Evolutionary conservation across 2,329 filamentous ascomycete genomes (phyloP).

Genomic region (Penicillium sp.): DNA sequence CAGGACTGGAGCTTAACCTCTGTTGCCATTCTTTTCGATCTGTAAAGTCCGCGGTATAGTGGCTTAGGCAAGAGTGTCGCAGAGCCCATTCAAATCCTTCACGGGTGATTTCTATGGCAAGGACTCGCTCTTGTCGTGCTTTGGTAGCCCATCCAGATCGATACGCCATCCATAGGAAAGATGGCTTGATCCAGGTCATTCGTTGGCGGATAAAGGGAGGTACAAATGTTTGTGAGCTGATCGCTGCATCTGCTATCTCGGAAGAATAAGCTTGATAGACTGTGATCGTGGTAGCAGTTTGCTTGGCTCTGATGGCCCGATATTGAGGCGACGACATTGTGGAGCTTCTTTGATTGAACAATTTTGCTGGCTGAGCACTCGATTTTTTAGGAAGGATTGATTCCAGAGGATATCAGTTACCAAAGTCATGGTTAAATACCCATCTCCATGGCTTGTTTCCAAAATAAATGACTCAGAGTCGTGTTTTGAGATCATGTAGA

Average conservation of each 20-base stretch:
- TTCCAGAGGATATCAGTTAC: no score
- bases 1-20: slow-evolving; percentile 28
- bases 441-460: no score
- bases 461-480: not conserved
- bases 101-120: slow-evolving; percentile 59
- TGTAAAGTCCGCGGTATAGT: slow-evolving; percentile 13
- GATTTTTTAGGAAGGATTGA: no score
- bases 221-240: slow-evolving; percentile 53
- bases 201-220: slow-evolving; percentile 54
- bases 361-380: no score
- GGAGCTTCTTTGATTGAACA: no score
- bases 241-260: slow-evolving; percentile 56
- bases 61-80: slow-evolving; percentile 33
- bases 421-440: no score
- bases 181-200: slow-evolving; percentile 68
- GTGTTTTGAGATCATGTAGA: not conserved
- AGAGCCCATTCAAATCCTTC: slow-evolving; percentile 54
- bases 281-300: slow-evolving; percentile 55
- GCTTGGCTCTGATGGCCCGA: slow-evolving; percentile 56
- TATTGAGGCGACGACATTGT: slow-evolving; percentile 21
- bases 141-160: slow-evolving; percentile 63
- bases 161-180: slow-evolving; percentile 66
- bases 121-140: slow-evolving; percentile 54
- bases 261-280: slow-evolving; percentile 63
- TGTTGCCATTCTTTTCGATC: slow-evolving; percentile 22